A percentile compares a stretch with the other conserved stretches of the same genome.
Conservation (phyloP, 75 land plant species). For the Selaginella moellendorffii region DNA sequence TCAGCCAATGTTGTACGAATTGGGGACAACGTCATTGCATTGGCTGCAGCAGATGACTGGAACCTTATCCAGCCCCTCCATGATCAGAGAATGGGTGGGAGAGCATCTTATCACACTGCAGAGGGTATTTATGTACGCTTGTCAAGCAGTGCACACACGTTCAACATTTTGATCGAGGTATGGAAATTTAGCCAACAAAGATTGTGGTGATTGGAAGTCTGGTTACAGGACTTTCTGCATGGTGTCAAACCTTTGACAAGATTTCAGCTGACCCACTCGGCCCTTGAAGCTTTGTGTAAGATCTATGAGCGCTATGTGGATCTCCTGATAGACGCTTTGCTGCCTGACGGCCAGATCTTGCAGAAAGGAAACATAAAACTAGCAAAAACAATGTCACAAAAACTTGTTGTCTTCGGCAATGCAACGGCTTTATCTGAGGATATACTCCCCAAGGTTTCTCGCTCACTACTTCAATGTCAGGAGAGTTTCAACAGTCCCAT, state of each 20-base stretch:
- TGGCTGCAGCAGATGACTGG: conserved; percentile 37
- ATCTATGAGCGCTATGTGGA: not conserved
- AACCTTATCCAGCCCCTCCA: conserved; percentile 22
- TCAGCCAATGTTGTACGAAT: conserved; percentile 46
- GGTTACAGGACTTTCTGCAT: not conserved
- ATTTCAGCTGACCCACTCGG: not conserved
- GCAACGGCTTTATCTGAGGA: not conserved
- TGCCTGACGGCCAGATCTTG: not conserved
- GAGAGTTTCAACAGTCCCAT: not conserved
- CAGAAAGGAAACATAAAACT: not conserved
- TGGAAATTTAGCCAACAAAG: not conserved
- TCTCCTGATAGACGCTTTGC: not conserved
- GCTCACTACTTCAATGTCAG: not conserved
- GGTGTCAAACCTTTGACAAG: not conserved
- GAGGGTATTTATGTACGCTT: conserved; percentile 7
- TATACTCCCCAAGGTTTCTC: not conserved
- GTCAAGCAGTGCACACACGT: conserved; percentile 41
- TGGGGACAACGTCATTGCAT: conserved; percentile 28
- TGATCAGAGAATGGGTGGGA: conserved; percentile 19
- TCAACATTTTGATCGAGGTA: conserved; percentile 42
- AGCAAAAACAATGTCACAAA: not conserved
- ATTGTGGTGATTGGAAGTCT: not conserved
- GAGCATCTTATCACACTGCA: conserved; percentile 12
- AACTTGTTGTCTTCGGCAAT: conserved; percentile 6
- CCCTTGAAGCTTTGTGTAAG: not conserved